These are phyloP conservation scores for Chlamydomonas eustigma DNA, from an alignment of 139 green algal species.

Conservation along the genomic window DNA sequence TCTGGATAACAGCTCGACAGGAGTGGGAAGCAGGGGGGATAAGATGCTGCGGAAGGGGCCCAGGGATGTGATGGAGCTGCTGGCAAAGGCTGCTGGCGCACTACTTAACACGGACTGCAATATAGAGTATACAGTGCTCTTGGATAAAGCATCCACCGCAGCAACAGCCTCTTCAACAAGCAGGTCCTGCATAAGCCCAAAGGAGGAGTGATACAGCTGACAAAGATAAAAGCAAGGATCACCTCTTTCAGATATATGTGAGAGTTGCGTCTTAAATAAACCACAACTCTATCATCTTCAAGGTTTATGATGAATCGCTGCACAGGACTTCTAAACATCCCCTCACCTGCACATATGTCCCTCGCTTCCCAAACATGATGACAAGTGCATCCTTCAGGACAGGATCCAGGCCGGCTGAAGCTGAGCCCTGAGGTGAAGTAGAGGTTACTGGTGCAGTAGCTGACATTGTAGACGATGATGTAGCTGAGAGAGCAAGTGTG, in stretches of 20 bases:
- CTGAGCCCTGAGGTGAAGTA: not conserved
- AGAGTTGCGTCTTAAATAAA: too few species aligned
- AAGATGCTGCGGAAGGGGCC: slow-evolving; percentile 48
- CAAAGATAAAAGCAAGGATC: too few species aligned
- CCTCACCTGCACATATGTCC: slow-evolving; percentile 7
- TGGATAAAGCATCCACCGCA: slow-evolving; percentile 57
- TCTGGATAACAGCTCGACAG: slow-evolving; percentile 32
- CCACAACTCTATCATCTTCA: too few species aligned
- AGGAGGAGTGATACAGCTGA: too few species aligned
- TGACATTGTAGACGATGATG: not conserved
- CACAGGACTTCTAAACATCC: not conserved
- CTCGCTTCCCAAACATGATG: slow-evolving; percentile 40
- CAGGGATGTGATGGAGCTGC: slow-evolving; percentile 25
- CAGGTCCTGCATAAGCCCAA: slow-evolving; percentile 49
- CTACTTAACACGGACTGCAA: slow-evolving; percentile 16
- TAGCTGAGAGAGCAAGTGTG: not conserved
- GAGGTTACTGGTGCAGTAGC: not conserved
- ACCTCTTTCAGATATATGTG: too few species aligned
- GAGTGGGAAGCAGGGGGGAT: slow-evolving; percentile 39
- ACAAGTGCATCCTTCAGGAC: slow-evolving; percentile 54
- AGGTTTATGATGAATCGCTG: not conserved
- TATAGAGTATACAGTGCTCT: slow-evolving; percentile 30
- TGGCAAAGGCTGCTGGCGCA: slow-evolving; percentile 6
- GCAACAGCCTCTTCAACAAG: slow-evolving; percentile 73
- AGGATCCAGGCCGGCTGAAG: slow-evolving; percentile 27